Evolutionary conservation across 2,329 filamentous ascomycete species (phyloP), one percentile per base, ranked within the genome.

Genomic region (Torrubiella hemipterigena): DNA sequence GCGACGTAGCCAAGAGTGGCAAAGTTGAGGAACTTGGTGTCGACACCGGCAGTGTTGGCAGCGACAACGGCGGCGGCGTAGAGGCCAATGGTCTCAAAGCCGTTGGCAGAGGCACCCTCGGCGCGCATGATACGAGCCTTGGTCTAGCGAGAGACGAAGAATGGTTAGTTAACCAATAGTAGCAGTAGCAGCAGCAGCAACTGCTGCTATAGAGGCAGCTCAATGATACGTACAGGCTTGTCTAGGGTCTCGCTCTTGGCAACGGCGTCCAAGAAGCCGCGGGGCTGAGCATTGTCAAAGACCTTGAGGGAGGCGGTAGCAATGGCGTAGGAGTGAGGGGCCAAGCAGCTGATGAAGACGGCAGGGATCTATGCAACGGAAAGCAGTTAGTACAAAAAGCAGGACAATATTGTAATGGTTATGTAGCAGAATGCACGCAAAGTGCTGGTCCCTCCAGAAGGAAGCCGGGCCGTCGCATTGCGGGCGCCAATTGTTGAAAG

Each of bases 71-170:
- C 55, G 4, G 54, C 54, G 10, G 60, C 54, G 42, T 54, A 65
- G 39, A 62, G 42, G 29, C 56, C 58, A 9, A 67, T 37, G 4
- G 56, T 59, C 47, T 67, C 62, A 38, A 61, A 53, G 37, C 50
- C 56, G 42, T 67, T 67, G 23, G 49, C 44, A 6, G 51, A 42
- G 5, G 64, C 61, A 15, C 66, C 64, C 44, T 77, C 65, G 17
- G 64, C 59, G 30, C 69, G 63, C 25, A 73, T 47, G 18, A 67
- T 56, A 32, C 61, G 60, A 45, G 72, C 73, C 45, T 77, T 69
- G 17, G 57, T 60, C 47, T 70, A 38, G 4, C 13, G 15, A 14
- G n/a, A n/a, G n/a, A n/a, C n/a, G n/a, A n/a, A n/a, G n/a, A n/a
- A 11, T 17, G 23, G 17, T 3, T 21, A 17, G 29, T 18, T 23